Evolutionary conservation across 163 green algal species (phyloP).

Genomic region (Scenedesmus sp.): DNA sequence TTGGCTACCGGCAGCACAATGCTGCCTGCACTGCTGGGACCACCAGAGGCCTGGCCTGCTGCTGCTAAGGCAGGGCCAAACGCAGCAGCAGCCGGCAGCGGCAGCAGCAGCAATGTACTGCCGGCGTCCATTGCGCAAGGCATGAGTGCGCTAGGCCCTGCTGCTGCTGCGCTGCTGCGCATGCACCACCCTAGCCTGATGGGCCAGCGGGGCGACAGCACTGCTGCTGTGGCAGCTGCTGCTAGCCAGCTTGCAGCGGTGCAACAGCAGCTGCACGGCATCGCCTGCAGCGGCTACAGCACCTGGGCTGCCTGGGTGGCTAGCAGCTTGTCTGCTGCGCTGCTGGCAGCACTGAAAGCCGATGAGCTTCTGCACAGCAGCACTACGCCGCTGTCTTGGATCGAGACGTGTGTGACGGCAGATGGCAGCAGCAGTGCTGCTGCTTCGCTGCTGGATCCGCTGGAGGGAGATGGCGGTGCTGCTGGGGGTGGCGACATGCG

Average conservation of each 20-base stretch:
- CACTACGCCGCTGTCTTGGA: conserved; percentile 72
- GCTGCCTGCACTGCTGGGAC: conserved; percentile 71
- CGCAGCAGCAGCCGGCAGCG: conserved; percentile 17
- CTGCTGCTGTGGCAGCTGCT: neutral
- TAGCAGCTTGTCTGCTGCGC: conserved; percentile 54
- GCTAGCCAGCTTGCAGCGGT: conserved; percentile 15
- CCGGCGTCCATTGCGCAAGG: conserved; percentile 6
- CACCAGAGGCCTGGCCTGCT: conserved; percentile 66
- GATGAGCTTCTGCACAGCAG: conserved; percentile 68
- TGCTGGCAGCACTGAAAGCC: conserved; percentile 53
- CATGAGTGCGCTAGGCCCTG: conserved; percentile 36
- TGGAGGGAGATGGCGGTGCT: neutral
- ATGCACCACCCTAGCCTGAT: conserved; percentile 39
- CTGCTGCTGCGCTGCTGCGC: conserved; percentile 32
- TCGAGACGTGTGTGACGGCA: conserved; percentile 35
- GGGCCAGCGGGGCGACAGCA: neutral
- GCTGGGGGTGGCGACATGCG: conserved; percentile 76
- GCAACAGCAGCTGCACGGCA: conserved; percentile 56
- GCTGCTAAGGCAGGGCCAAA: conserved; percentile 28
- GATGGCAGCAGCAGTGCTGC: conserved; percentile 19
- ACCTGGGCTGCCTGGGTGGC: conserved; percentile 83
- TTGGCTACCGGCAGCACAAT: conserved; percentile 59
- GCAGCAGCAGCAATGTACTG: neutral
- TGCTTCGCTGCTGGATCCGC: conserved; percentile 33
- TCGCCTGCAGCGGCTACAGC: conserved; percentile 68